These are phyloP conservation scores for Annulohypoxylon stygium DNA, from an alignment of 495 filamentous ascomycete species.

Conservation along the genomic window DNA sequence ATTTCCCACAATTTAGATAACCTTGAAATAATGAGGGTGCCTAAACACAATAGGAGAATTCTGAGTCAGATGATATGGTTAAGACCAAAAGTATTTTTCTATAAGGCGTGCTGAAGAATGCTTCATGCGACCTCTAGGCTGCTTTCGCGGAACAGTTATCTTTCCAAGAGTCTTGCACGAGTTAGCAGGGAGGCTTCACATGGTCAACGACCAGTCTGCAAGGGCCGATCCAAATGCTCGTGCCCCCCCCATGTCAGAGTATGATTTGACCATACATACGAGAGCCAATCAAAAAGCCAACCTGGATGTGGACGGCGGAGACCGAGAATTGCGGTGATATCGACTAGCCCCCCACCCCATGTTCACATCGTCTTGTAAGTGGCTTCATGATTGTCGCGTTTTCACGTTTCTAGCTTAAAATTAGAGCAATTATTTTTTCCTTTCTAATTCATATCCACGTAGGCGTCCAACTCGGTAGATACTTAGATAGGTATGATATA, in stretches of 20 bases:
- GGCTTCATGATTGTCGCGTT: not conserved
- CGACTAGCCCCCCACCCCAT: conserved; percentile 4
- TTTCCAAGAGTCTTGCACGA: not conserved
- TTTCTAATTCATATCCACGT: not conserved
- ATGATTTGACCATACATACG: not conserved
- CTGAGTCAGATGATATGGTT: too few relatives aligned
- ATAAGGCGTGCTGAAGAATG: too few relatives aligned
- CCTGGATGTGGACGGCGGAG: not conserved
- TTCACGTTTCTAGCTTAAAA: not conserved
- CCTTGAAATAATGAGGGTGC: too few relatives aligned
- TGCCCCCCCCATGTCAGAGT: conserved; percentile 2
- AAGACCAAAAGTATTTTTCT: too few relatives aligned
- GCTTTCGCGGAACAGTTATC: too few relatives aligned
- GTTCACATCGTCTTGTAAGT: not conserved
- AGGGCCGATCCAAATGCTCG: conserved; percentile 4
- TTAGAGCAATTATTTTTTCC: not conserved
- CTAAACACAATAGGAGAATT: too few relatives aligned
- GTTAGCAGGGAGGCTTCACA: conserved; percentile 1
- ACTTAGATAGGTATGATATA: not conserved
- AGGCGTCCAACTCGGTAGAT: too few relatives aligned
- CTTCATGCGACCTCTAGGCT: not conserved
- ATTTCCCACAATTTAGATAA: not conserved
- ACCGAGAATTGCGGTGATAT: not conserved
- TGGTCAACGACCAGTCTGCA: not conserved
- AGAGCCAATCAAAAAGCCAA: conserved; percentile 5